Evolutionary conservation across 495 filamentous ascomycete species (phyloP).

Genomic region (Hamigera avellanea): DNA sequence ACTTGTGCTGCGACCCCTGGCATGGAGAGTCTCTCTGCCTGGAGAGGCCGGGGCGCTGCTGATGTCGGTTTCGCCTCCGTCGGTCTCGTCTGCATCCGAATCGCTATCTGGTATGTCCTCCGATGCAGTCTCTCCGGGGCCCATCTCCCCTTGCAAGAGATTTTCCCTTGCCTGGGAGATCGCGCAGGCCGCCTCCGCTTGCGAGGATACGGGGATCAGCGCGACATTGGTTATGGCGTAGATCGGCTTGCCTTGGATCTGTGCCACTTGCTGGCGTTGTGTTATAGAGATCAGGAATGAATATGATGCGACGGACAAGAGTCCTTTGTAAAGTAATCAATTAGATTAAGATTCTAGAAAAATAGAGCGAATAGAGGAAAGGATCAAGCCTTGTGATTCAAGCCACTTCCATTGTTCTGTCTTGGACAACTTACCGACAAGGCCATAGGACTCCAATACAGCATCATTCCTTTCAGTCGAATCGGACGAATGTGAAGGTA

Average conservation of each 20-base stretch:
- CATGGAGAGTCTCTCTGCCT: constrained; percentile 9
- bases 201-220: constrained; percentile 73
- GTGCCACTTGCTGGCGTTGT: constrained; percentile 74
- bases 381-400: not conserved
- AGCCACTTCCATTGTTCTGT: too few relatives aligned
- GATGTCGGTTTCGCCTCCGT: constrained; percentile 22
- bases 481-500: constrained; percentile 16
- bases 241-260: constrained; percentile 67
- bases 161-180: constrained; percentile 52
- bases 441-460: constrained; percentile 66
- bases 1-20: constrained; percentile 27
- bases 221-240: constrained; percentile 80
- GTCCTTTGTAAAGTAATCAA: constrained; percentile 34
- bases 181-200: constrained; percentile 56
- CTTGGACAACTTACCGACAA: constrained; percentile 54
- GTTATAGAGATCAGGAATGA: constrained; percentile 80
- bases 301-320: constrained; percentile 58
- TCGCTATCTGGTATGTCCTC: constrained; percentile 16
- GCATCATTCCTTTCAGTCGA: constrained; percentile 21
- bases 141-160: constrained; percentile 13
- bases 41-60: constrained; percentile 22
- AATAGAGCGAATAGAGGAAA: not conserved
- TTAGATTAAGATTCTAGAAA: not conserved
- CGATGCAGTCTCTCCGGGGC: constrained; percentile 10
- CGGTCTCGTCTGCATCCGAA: constrained; percentile 22